phyloP scores from a whole-genome alignment of 352 stramenopile species.

The Globisporangium megalacanthum region DNA sequence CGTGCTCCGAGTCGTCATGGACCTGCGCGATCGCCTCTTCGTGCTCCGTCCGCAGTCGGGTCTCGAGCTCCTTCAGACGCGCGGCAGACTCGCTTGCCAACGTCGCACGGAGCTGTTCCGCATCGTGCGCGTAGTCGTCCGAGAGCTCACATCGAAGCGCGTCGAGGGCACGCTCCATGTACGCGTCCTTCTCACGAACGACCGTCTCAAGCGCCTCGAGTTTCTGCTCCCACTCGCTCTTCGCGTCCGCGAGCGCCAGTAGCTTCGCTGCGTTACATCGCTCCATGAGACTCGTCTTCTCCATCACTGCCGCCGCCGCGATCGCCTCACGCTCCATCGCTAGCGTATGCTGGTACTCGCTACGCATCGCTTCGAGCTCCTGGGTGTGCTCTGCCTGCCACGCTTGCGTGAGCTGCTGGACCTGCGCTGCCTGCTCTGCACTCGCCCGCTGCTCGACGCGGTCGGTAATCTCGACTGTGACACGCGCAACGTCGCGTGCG shows the following conservation, averaged over 20 bases:
- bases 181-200: conserved; percentile 1
- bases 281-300: conserved; percentile 15
- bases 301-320: conserved; percentile 6
- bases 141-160: conserved; percentile 12
- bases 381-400: conserved; percentile 1
- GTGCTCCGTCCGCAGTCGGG: conserved; percentile 40
- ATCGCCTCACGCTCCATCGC: conserved; percentile 17
- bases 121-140: conserved; percentile 15
- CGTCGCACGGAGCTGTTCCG: conserved; percentile 26
- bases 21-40: conserved; percentile 73
- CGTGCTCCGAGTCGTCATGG: conserved; percentile 71
- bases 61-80: conserved; percentile 42
- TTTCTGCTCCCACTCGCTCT: conserved; percentile 21
- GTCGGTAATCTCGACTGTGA: conserved; percentile 19
- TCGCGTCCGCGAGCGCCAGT: conserved; percentile 13
- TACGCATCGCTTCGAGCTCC: background rate
- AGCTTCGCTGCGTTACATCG: conserved; percentile 6
- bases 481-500: conserved; percentile 11
- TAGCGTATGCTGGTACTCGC: conserved; percentile 4
- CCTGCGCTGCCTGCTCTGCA: conserved; percentile 12
- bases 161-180: conserved; percentile 18
- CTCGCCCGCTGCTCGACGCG: conserved; percentile 23
- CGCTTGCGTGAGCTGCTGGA: conserved; percentile 22
- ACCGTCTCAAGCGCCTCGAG: conserved; percentile 11
- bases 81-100: conserved; percentile 25